Conservation (phyloP, 148 eudicot genomes). For the Fagopyrum esculentum region DNA sequence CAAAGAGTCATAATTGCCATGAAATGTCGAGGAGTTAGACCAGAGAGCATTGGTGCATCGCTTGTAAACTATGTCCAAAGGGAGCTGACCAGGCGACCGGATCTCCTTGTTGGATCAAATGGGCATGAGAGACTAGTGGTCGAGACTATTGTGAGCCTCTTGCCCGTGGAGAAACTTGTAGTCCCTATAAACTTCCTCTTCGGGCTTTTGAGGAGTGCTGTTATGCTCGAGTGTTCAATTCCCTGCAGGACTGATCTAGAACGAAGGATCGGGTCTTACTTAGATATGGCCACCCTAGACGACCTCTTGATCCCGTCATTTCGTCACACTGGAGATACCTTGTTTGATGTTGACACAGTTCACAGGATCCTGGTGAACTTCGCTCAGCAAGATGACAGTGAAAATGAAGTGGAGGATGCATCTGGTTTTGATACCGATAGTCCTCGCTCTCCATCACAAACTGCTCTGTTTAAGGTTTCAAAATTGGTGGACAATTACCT, state of each 20-base stretch:
- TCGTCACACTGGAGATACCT: constrained; percentile 67
- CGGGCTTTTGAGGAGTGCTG: constrained; percentile 73
- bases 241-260: constrained; percentile 73
- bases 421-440: constrained; percentile 48
- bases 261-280: constrained; percentile 82
- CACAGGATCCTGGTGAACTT: constrained; percentile 77
- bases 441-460: constrained; percentile 72
- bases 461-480: constrained; percentile 70
- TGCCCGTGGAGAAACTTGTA: constrained; percentile 75
- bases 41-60: constrained; percentile 86
- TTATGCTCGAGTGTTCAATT: constrained; percentile 58
- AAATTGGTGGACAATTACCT: constrained; percentile 83
- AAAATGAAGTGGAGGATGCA: constrained; percentile 60
- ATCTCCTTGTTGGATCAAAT: constrained; percentile 34
- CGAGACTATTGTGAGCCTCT: constrained; percentile 69
- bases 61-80: constrained; percentile 77
- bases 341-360: constrained; percentile 90
- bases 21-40: constrained; percentile 91
- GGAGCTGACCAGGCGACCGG: constrained; percentile 44
- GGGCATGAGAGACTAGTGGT: constrained; percentile 55
- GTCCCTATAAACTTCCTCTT: constrained; percentile 80
- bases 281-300: constrained; percentile 78
- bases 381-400: constrained; percentile 81
- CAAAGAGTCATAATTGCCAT: constrained; percentile 72
- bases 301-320: constrained; percentile 90